Evolutionary conservation across 2,329 filamentous ascomycete genomes (phyloP), one percentile per base, ranked within the genome.

Genomic region (Hypoxylon sp.): DNA sequence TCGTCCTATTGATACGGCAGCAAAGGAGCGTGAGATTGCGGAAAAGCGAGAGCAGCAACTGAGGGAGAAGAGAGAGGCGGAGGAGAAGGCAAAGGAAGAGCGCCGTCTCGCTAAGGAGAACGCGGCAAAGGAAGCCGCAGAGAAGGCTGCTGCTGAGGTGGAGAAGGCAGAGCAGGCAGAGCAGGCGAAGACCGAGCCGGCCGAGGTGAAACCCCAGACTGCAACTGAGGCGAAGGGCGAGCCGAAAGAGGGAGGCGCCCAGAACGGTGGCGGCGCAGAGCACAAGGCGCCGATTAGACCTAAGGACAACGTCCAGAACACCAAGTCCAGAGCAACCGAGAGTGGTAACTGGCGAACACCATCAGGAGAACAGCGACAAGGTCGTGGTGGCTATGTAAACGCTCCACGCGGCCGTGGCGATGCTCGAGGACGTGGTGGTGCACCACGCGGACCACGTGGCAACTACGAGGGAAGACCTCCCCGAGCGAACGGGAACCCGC

Each of bases 1-100:
- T 61, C 90, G 91, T 68, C 96, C 96, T 59, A 97, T 98, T 73
- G 94, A 99, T 80, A 98, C 95, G 48, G 92, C 93, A 47, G 87
- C 94, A 12, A 90, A 92, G 71, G 95, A 98, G 82, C 91, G 90
- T 74, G 90, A 96, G 78, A 89, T 99, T 62, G 95, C 96, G 75
- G 93, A 97, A 82, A 97, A 93, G 85, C 87, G 91, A 70, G 84
- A 91, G 74, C 84, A 92, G 63, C 86, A 87, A 5, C 69, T 94
- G 25, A 89, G 89, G 69, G 90, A 96, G 79, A 97, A 96, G 87
- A 92, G 90, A 76, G 94, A 97, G 73, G 88, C 90, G 0, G 93
- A 96, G 0, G 93, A 96, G 68, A 96, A 94, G 83, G 90, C 88
- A 46, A 94, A 93, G 79, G 93, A 92, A 73, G 91, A 93, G 70